Percentiles rank a stretch among this genome's conserved stretches.
phyloP scores from a whole-genome alignment of 139 green algal species.

The Haematococcus sp. region DNA sequence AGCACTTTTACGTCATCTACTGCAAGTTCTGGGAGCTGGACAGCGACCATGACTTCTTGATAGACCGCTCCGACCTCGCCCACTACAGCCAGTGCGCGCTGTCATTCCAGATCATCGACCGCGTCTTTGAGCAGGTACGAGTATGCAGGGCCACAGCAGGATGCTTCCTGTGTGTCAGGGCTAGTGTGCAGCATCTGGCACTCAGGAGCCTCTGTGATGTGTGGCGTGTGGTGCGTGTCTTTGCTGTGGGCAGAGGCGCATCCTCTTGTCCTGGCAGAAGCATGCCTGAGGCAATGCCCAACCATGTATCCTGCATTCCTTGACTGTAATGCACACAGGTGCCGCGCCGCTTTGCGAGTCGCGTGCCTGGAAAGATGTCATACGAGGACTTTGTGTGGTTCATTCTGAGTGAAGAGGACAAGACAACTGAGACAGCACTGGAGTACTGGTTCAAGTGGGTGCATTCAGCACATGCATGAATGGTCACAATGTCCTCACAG shows the following conservation, averaged over 20 bases:
- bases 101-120: conserved; percentile 93
- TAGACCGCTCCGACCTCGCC: conserved; percentile 90
- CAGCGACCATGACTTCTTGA: conserved; percentile 95
- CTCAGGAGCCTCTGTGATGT: neutral
- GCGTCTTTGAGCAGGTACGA: conserved; percentile 88
- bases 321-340: conserved; percentile 58
- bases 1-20: conserved; percentile 99
- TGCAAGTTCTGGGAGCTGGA: conserved; percentile 99
- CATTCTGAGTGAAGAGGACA: conserved; percentile 98
- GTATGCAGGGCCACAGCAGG: too few species aligned
- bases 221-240: neutral
- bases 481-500: too few species aligned
- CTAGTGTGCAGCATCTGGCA: neutral
- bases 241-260: too few species aligned
- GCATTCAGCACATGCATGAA: neutral
- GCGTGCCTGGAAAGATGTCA: conserved; percentile 64
- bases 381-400: conserved; percentile 99
- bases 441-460: conserved; percentile 93
- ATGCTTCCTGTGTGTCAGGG: conserved; percentile 2
- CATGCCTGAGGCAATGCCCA: too few species aligned
- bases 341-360: conserved; percentile 59
- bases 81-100: conserved; percentile 91
- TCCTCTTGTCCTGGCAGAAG: too few species aligned
- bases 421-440: conserved; percentile 83
- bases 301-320: too few species aligned